Evolutionary conservation across 495 filamentous ascomycete species (phyloP), one percentile per base, ranked within the genome.

Genomic region (Neurospora hispaniola): DNA sequence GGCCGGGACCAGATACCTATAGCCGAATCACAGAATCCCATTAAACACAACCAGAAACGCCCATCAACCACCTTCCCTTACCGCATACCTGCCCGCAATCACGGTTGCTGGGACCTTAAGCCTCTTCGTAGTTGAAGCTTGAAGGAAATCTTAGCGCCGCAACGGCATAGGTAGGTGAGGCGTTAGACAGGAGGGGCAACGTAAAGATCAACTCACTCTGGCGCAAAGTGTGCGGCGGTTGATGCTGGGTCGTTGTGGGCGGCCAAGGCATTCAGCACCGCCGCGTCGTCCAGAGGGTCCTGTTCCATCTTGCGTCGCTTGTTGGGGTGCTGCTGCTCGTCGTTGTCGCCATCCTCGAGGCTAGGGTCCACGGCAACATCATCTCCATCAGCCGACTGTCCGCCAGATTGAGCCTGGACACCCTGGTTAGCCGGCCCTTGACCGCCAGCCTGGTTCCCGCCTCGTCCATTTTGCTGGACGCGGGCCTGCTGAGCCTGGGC

Each of bases 231-330:
- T 31, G 83, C 80, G 23, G 74, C 80, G 18, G 68, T 41, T n/a
- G 76, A 54, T 1, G 74, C 73, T 0, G 80, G 70, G 23, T 83
- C 73, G 73, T 81, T 83, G 62, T 85, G 81, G 16, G 78, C 77
- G 38, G 80, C 75, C 16, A 85, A 75, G 31, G 81, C 81, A 42
- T 72, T 79, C 69, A 85, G 62, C 44, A 84, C 80, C 2, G 81
- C 82, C 62, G 81, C 83, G 23, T 85, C 83, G 7, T 82, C 80
- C 23, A 80, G 74, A 12, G 78, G 69, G 20, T 71, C 74, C 5
- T 66, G 54, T 66, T 66, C 54, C 54, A 18, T 38, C 54, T 66
- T 66, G 54, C 54, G 54, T 66, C 27, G 23, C 54, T 66, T 66
- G 54, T 1, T 59, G 16, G 75, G 66, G 7, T 80, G 76, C 18